These are phyloP conservation scores for Argentina anserina DNA, from an alignment of 306 rosid species.

Conservation along the genomic window DNA sequence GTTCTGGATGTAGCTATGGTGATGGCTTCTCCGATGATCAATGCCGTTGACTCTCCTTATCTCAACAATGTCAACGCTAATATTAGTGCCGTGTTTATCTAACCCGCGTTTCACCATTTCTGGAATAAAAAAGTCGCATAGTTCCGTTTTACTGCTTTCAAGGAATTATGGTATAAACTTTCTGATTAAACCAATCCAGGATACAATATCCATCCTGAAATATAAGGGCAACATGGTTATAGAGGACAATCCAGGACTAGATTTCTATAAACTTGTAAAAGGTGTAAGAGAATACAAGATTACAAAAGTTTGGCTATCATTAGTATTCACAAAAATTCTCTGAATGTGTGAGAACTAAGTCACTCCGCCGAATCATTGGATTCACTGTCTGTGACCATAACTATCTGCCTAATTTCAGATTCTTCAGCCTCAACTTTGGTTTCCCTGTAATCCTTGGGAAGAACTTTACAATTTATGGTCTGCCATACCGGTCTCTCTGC, in stretches of 20 bases:
- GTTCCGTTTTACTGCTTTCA: background rate
- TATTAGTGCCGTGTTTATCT: background rate
- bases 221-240: background rate
- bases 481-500: constrained; percentile 89
- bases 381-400: constrained; percentile 55
- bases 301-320: background rate
- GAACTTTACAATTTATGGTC: constrained; percentile 71
- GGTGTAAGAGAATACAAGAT: background rate
- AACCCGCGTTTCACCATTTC: background rate
- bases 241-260: background rate
- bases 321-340: constrained; percentile 14
- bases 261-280: background rate
- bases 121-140: background rate
- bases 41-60: background rate
- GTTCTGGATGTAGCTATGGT: background rate
- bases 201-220: background rate
- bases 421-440: constrained; percentile 38
- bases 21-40: background rate
- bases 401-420: constrained; percentile 33
- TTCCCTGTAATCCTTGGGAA: constrained; percentile 60
- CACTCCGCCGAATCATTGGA: constrained; percentile 41
- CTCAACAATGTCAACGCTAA: background rate
- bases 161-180: background rate
- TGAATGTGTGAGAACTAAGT: constrained; percentile 9
- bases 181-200: background rate